Percentiles rank a stretch among this genome's conserved stretches.
Evolutionary conservation across 441 rosid genomes (phyloP).

Genomic region (Gossypium schwendimanii): DNA sequence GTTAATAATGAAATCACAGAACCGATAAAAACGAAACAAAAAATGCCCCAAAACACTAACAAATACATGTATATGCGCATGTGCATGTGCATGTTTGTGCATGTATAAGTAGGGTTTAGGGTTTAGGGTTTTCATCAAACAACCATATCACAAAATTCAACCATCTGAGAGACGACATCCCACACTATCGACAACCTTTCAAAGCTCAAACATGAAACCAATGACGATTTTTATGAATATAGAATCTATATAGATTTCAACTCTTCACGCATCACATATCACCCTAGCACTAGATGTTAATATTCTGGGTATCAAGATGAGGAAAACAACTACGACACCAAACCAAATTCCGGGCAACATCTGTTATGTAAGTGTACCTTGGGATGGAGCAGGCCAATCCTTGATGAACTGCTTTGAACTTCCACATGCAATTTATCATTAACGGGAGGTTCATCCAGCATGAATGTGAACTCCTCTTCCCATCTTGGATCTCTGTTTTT

Average conservation of each 20-base stretch:
- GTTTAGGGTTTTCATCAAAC: neutral
- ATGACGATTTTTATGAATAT: neutral
- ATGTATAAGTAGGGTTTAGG: neutral
- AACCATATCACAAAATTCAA: neutral
- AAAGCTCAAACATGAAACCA: neutral
- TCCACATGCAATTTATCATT: constrained; percentile 73
- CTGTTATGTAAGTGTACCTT: constrained; percentile 42
- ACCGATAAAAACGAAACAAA: neutral
- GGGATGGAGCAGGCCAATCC: constrained; percentile 81
- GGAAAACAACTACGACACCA: neutral
- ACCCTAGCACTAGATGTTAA: neutral
- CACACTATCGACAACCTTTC: neutral
- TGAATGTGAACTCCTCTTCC: constrained; percentile 78
- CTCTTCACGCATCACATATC: neutral
- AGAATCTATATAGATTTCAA: neutral
- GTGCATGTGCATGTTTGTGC: neutral
- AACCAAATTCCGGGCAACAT: neutral
- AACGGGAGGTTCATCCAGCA: constrained; percentile 70
- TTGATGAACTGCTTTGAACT: constrained; percentile 67
- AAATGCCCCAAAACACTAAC: neutral
- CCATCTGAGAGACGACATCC: neutral
- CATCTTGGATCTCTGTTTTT: constrained; percentile 95
- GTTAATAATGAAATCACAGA: neutral
- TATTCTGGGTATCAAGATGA: neutral
- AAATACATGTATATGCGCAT: neutral